Evolutionary conservation across 2,329 filamentous ascomycete genomes (phyloP).

Genomic region (Alternaria angustiovoidea): DNA sequence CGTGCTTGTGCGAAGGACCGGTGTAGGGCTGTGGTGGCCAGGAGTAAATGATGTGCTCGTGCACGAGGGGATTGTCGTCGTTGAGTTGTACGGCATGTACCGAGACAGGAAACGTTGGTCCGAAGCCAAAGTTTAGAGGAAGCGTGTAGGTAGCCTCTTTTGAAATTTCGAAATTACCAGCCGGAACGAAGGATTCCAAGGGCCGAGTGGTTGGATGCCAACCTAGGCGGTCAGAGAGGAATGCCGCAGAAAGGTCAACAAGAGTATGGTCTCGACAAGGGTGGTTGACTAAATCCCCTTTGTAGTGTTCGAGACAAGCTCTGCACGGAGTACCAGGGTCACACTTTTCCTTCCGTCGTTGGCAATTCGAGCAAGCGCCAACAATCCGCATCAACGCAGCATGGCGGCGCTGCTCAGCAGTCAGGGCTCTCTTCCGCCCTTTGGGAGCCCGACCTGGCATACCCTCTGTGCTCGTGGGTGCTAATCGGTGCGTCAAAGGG

Average conservation of each 20-base stretch:
- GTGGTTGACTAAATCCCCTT: slow-evolving; percentile 45
- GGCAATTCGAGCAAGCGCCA: slow-evolving; percentile 48
- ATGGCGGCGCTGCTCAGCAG: slow-evolving; percentile 42
- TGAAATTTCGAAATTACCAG: slow-evolving; percentile 24
- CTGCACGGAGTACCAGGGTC: slow-evolving; percentile 52
- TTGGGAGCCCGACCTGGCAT: slow-evolving; percentile 35
- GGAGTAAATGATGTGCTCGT: slow-evolving; percentile 49
- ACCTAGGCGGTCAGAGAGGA: slow-evolving; percentile 43
- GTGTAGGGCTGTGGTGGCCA: slow-evolving; percentile 42
- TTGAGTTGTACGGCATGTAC: slow-evolving; percentile 39
- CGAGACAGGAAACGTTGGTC: slow-evolving; percentile 34
- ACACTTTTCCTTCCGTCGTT: slow-evolving; percentile 48
- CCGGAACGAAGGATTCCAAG: slow-evolving; percentile 35
- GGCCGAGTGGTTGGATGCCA: slow-evolving; percentile 48
- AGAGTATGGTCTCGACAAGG: slow-evolving; percentile 48
- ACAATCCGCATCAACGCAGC: slow-evolving; percentile 50
- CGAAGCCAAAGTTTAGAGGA: slow-evolving; percentile 47
- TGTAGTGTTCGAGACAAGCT: slow-evolving; percentile 50
- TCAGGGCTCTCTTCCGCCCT: slow-evolving; percentile 46
- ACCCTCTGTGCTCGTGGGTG: slow-evolving; percentile 40
- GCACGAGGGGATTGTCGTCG: slow-evolving; percentile 28
- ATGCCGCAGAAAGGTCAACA: slow-evolving; percentile 36
- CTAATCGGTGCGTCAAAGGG: slow-evolving; percentile 40
- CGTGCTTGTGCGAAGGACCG: slow-evolving; percentile 31
- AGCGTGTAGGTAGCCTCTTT: slow-evolving; percentile 37